Evolutionary conservation across 306 rosid genomes (phyloP).

Genomic region (Cyclanthera cordifolia): DNA sequence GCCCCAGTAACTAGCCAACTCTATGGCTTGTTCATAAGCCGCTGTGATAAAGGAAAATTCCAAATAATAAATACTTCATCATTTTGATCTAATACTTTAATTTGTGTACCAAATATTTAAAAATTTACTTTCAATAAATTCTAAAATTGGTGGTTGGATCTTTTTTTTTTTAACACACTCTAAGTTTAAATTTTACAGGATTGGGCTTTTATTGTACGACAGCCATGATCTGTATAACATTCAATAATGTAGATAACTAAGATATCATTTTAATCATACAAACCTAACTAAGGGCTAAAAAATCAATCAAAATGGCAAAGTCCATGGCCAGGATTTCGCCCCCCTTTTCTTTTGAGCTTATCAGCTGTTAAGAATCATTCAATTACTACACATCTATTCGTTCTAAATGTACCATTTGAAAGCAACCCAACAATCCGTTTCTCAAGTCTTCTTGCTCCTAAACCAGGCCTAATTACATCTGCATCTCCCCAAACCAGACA

Average conservation of each 20-base stretch:
- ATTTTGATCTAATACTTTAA: too few species aligned
- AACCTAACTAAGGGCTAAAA: not conserved
- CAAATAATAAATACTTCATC: too few species aligned
- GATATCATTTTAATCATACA: not conserved
- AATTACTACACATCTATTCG: conserved; percentile 36
- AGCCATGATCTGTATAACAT: not conserved
- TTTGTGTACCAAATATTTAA: too few species aligned
- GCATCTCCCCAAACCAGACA: conserved; percentile 95
- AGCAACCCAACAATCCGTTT: conserved; percentile 50
- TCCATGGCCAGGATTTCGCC: not conserved
- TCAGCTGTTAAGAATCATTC: not conserved
- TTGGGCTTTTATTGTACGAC: too few species aligned
- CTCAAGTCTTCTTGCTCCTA: conserved; percentile 66
- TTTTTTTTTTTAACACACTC: too few species aligned
- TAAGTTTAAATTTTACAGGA: too few species aligned
- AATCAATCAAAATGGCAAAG: not conserved
- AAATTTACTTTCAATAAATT: too few species aligned
- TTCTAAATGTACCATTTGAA: conserved; percentile 43
- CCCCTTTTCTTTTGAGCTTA: not conserved
- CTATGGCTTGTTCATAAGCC: too few species aligned
- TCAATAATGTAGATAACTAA: not conserved
- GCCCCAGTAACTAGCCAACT: too few species aligned
- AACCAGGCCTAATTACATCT: conserved; percentile 67
- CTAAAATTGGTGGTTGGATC: too few species aligned
- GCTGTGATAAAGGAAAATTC: too few species aligned